Evolutionary conservation across 768 basidiomycete species (phyloP).

Genomic region (Psilocybe sp.): DNA sequence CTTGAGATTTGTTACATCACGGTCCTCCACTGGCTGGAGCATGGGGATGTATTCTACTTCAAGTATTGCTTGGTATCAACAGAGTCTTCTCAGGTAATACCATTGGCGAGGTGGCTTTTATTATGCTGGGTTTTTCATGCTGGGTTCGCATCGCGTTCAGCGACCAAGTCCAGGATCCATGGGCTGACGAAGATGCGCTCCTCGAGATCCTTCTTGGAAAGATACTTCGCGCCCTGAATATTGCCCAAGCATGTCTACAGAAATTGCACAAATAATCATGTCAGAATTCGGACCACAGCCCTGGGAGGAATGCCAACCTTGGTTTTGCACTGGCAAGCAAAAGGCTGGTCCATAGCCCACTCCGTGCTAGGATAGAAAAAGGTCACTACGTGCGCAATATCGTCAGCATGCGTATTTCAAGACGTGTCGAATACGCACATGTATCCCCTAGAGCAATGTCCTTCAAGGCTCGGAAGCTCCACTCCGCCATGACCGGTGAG

Average conservation of each 20-base stretch:
- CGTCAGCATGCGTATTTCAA: background rate
- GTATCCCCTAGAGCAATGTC: conserved; percentile 32
- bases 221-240: conserved; percentile 44
- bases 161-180: conserved; percentile 35
- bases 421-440: conserved; percentile 23
- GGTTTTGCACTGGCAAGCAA: conserved; percentile 50
- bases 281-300: background rate
- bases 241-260: conserved; percentile 43
- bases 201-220: conserved; percentile 34
- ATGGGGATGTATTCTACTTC: too few species aligned
- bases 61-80: too few species aligned
- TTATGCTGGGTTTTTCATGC: too few species aligned
- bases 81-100: too few species aligned
- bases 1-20: too few species aligned
- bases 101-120: too few species aligned
- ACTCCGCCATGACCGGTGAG: conserved; percentile 34
- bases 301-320: conserved; percentile 23
- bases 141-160: conserved; percentile 19
- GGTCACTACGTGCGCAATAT: conserved; percentile 31
- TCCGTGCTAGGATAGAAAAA: conserved; percentile 70
- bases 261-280: background rate
- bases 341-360: conserved; percentile 67
- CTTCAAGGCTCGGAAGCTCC: conserved; percentile 48
- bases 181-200: conserved; percentile 36
- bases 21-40: too few species aligned